These are phyloP conservation scores for Neophaeococcomyces aloes DNA, from an alignment of 2,329 filamentous ascomycete genomes.

Conservation along the genomic window DNA sequence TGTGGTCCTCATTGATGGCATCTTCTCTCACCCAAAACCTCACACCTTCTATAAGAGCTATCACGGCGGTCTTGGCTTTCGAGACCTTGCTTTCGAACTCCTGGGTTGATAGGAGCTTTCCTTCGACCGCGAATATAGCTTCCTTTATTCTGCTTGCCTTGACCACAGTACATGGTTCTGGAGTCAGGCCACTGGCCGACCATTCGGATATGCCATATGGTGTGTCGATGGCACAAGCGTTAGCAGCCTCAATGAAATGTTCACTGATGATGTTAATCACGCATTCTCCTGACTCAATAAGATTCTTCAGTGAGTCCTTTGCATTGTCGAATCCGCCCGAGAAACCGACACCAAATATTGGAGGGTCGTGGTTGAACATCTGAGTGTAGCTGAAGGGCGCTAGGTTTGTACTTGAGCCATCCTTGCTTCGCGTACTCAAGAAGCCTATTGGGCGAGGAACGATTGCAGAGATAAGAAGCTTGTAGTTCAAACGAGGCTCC, in stretches of 20 bases:
- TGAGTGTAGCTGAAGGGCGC: slow-evolving; percentile 84
- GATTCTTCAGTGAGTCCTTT: slow-evolving; percentile 71
- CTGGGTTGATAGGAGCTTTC: slow-evolving; percentile 58
- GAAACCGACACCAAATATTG: slow-evolving; percentile 61
- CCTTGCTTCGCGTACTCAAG: slow-evolving; percentile 46
- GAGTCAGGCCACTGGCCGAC: slow-evolving; percentile 64
- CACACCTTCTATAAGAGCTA: slow-evolving; percentile 72
- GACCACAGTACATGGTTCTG: slow-evolving; percentile 55
- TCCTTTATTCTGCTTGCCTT: slow-evolving; percentile 65
- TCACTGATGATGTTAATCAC: slow-evolving; percentile 82
- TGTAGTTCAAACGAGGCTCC: slow-evolving; percentile 67
- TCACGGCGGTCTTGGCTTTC: slow-evolving; percentile 60
- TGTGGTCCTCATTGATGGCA: slow-evolving; percentile 67
- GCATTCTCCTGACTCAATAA: slow-evolving; percentile 62
- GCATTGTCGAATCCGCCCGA: slow-evolving; percentile 46
- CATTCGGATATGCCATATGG: slow-evolving; percentile 71
- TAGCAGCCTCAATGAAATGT: slow-evolving; percentile 77
- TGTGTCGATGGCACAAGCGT: slow-evolving; percentile 66
- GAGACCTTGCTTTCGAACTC: slow-evolving; percentile 66
- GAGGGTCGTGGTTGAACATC: slow-evolving; percentile 74
- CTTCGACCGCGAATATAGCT: slow-evolving; percentile 74
- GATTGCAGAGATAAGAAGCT: slow-evolving; percentile 74
- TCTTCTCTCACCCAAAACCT: slow-evolving; percentile 86
- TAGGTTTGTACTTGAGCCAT: slow-evolving; percentile 61
- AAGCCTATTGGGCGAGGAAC: slow-evolving; percentile 71